A percentile compares a stretch with the other conserved stretches of the same genome.
Conservation (phyloP, 1,284 basidiomycete genomes). For the Bondarzewia mesenterica region DNA sequence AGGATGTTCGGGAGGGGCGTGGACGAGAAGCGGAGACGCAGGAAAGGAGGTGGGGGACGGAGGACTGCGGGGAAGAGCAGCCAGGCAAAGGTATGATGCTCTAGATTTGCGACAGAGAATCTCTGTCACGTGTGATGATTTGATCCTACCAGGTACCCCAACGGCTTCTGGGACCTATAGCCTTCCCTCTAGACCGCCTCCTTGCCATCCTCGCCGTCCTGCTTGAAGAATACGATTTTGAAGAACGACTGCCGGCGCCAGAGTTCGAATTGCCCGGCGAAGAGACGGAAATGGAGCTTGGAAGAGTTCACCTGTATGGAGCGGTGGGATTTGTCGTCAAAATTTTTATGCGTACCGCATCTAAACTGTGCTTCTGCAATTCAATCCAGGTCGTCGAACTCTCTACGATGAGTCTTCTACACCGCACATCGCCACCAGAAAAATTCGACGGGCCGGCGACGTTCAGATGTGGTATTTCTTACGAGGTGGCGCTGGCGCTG, state of each 20-base stretch:
- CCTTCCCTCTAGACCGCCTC: constrained; percentile 79
- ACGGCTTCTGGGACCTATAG: constrained; percentile 69
- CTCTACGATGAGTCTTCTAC: constrained; percentile 57
- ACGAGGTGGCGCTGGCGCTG: constrained; percentile 51
- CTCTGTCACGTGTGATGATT: neutral
- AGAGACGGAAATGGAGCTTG: constrained; percentile 61
- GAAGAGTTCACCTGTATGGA: constrained; percentile 48
- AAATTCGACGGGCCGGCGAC: constrained; percentile 60
- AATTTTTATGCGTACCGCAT: neutral
- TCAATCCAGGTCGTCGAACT: constrained; percentile 62
- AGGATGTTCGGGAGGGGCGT: constrained; percentile 71
- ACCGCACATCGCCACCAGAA: constrained; percentile 59
- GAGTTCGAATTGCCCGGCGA: constrained; percentile 48
- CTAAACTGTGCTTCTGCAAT: neutral
- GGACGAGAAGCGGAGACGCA: constrained; percentile 59
- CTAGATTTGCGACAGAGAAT: neutral
- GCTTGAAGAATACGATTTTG: constrained; percentile 74
- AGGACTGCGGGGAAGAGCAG: constrained; percentile 29
- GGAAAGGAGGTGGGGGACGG: constrained; percentile 32
- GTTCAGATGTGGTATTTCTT: constrained; percentile 71
- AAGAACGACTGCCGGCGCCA: constrained; percentile 35
- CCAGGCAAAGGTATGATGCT: constrained; percentile 38
- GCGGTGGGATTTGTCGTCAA: constrained; percentile 31
- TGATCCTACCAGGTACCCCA: constrained; percentile 53
- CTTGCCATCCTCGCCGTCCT: constrained; percentile 79